Evolutionary conservation across 1,284 basidiomycete species (phyloP).

Genomic region (Tetrapyrgos nigripes): DNA sequence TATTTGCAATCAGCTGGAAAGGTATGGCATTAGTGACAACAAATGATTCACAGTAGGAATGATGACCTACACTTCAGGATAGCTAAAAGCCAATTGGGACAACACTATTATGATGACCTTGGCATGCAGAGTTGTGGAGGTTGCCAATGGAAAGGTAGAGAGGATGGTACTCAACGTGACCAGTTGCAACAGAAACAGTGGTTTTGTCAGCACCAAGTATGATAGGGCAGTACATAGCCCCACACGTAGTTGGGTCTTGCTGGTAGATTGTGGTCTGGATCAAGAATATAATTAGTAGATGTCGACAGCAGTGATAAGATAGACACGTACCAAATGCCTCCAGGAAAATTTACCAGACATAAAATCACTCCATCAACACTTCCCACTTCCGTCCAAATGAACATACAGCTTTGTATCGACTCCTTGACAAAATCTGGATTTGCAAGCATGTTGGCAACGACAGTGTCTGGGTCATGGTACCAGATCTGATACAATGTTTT

Average conservation of each 20-base stretch:
- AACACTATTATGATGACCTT: slow-evolving; percentile 27
- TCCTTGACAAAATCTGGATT: slow-evolving; percentile 18
- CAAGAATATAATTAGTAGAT: too few relatives aligned
- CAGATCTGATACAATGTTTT: slow-evolving; percentile 25
- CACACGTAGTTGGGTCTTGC: slow-evolving; percentile 26
- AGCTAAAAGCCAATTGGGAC: slow-evolving; percentile 28
- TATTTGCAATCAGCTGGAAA: slow-evolving; percentile 22
- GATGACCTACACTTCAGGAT: slow-evolving; percentile 30
- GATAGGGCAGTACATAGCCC: slow-evolving; percentile 33
- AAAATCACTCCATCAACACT: slow-evolving; percentile 28
- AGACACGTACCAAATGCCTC: slow-evolving; percentile 25
- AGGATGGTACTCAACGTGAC: slow-evolving; percentile 38
- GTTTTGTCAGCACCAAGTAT: slow-evolving; percentile 44
- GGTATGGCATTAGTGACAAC: neutral
- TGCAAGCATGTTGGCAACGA: slow-evolving; percentile 19
- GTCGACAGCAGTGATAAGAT: neutral
- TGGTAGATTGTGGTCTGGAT: slow-evolving; percentile 12
- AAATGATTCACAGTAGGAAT: too few relatives aligned
- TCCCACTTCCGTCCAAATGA: slow-evolving; percentile 10
- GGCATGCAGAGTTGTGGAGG: slow-evolving; percentile 23
- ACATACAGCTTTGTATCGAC: slow-evolving; percentile 23
- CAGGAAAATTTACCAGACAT: slow-evolving; percentile 33
- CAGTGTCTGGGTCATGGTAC: slow-evolving; percentile 19
- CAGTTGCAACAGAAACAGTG: slow-evolving; percentile 39
- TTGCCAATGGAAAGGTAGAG: slow-evolving; percentile 34